A percentile compares a stretch with the other conserved stretches of the same genome.
Evolutionary conservation across 2,329 filamentous ascomycete genomes (phyloP).

Genomic region (Phialophora chinensis): DNA sequence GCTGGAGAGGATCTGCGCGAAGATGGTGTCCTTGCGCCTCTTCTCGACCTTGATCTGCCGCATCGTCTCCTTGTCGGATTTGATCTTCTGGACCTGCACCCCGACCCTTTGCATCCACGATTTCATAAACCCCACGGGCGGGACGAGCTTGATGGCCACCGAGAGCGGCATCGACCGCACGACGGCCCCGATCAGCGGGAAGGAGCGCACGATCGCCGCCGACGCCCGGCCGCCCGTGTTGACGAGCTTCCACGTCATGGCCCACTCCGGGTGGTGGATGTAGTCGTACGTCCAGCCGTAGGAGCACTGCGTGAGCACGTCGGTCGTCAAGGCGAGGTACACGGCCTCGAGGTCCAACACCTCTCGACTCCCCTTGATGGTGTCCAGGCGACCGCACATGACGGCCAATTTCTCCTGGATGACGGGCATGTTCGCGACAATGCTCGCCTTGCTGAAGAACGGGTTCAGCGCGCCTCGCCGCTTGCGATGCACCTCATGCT

Average conservation of each 20-base stretch:
- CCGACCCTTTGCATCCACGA: slow-evolving; percentile 34
- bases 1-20: slow-evolving; percentile 34
- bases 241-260: slow-evolving; percentile 36
- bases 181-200: slow-evolving; percentile 37
- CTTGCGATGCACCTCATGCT: slow-evolving; percentile 50
- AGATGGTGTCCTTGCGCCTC: slow-evolving; percentile 36
- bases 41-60: slow-evolving; percentile 31
- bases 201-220: slow-evolving; percentile 36
- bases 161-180: slow-evolving; percentile 32
- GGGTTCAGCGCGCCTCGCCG: slow-evolving; percentile 50
- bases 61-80: slow-evolving; percentile 32
- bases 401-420: slow-evolving; percentile 43
- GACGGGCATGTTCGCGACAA: slow-evolving; percentile 47
- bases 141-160: slow-evolving; percentile 27
- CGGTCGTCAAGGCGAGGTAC: slow-evolving; percentile 43
- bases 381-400: slow-evolving; percentile 32
- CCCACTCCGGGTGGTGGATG: slow-evolving; percentile 43
- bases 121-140: slow-evolving; percentile 33
- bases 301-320: slow-evolving; percentile 48
- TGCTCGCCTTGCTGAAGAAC: slow-evolving; percentile 53
- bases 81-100: slow-evolving; percentile 33
- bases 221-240: slow-evolving; percentile 31
- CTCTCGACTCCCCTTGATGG: slow-evolving; percentile 21
- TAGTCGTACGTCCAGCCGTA: slow-evolving; percentile 45
- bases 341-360: slow-evolving; percentile 31